A percentile compares a stretch with the other conserved stretches of the same genome.
Evolutionary conservation across 306 rosid genomes (phyloP).

Genomic region (Styphnolobium japonicum): DNA sequence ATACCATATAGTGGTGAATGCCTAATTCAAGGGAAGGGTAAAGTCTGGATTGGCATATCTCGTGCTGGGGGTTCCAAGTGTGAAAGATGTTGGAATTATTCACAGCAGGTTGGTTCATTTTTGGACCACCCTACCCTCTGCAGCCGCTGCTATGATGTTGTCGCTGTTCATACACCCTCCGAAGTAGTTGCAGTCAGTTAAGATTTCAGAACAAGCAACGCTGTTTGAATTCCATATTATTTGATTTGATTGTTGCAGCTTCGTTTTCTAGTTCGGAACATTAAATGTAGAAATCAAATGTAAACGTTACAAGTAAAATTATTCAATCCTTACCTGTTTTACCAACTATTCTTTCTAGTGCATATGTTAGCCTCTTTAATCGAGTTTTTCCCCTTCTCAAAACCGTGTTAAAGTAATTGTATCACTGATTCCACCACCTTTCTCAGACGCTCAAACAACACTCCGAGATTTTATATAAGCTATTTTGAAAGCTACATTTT

Average conservation of each 20-base stretch:
- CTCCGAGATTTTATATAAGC: no score
- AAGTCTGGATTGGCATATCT: conserved; percentile 85
- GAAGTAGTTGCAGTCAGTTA: conserved; percentile 59
- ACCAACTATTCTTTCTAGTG: neutral
- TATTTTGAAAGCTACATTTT: neutral
- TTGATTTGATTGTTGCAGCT: no score
- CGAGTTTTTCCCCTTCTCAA: no score
- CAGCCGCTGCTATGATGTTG: conserved; percentile 67
- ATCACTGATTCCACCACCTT: no score
- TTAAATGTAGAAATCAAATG: no score
- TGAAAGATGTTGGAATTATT: conserved; percentile 92
- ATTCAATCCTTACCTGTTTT: no score
- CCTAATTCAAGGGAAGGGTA: conserved; percentile 58
- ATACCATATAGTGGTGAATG: conserved; percentile 70
- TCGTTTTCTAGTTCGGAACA: neutral
- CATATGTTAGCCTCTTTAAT: neutral
- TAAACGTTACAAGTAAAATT: no score
- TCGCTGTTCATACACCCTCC: conserved; percentile 37
- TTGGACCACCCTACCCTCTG: conserved; percentile 72
- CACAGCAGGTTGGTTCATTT: conserved; percentile 66
- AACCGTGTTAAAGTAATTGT: no score
- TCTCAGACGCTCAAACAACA: no score
- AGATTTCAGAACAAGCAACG: conserved; percentile 12
- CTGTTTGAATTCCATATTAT: neutral
- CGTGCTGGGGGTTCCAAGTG: conserved; percentile 85